Base-by-base conservation (phyloP, 108 stramenopile genomes). In the Pseudonitzschia multiseries region DNA sequence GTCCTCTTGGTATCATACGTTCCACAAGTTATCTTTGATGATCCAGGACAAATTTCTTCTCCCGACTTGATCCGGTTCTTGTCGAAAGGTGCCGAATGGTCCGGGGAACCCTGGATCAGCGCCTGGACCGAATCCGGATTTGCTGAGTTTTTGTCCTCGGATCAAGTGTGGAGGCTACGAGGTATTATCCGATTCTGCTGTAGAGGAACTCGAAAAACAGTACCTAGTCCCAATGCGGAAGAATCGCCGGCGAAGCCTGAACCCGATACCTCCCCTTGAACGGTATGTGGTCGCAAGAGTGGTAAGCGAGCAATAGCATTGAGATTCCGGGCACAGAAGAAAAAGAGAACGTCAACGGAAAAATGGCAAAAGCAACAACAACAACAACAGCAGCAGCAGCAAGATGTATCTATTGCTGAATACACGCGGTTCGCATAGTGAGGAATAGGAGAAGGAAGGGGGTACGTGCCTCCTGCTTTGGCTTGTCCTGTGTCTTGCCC, bases 1-100 rank as follows among this genome's bases (percentile, higher is more conserved):
- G 65, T 63, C 10, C 1, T 72, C 4, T 43, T 77, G 29, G 53
- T 77, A 14, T 64, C 70, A 0, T 77, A 71, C 8, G 57, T 59
- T 21, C 57, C 57, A 5, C 24, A 59, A 22, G 21, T 17, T 22
- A 6, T 31, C 8, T 59, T 26, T 27, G 57, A 59, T 0, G 57
- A 59, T 59, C 21, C 31, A 28, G 27, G 6, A 31, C 21, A 59
- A 14, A 3, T 59, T 31, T 6, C 0, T 59, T 14, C 24, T 59
- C 22, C 24, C 5, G 6, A 22, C 24, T 24, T 0, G 0, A 54
- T 54, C 14, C n/a, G 24, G n/a, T 17, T 54, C n/a, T 15, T 59
- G 13, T 27, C 26, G 15, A 59, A 59, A 8, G 15, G 1, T 12
- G 12, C 26, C 15, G 14, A 27, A 1, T 31, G 15, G 29, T 6